These are phyloP conservation scores for Plasmodium gaboni DNA, from an alignment of 169 alveolate genomes.

Conservation along the genomic window DNA sequence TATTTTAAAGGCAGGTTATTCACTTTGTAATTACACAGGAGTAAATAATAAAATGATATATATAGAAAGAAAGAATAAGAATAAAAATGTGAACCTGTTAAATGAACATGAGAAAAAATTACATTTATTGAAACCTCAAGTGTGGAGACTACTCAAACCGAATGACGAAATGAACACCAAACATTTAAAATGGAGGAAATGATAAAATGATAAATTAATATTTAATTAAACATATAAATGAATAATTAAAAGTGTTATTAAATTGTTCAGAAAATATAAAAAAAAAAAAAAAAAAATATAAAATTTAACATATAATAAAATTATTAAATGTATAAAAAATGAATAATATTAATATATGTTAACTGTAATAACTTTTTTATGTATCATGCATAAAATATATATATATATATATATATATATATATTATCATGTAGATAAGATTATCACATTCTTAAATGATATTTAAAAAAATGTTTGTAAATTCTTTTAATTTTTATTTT, in stretches of 20 bases:
- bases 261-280: not conserved
- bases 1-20: constrained; percentile 75
- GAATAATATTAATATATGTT: not conserved
- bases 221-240: constrained; percentile 3
- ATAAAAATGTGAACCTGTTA: constrained; percentile 1
- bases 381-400: not conserved
- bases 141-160: constrained; percentile 89
- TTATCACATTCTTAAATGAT: not conserved
- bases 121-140: constrained; percentile 84
- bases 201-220: constrained; percentile 1
- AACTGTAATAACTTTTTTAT: too few species aligned
- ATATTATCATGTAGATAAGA: not conserved
- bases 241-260: not conserved
- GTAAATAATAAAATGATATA: constrained; percentile 27
- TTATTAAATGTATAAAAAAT: not conserved
- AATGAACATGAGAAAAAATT: constrained; percentile 60
- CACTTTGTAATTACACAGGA: constrained; percentile 65
- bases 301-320: not conserved
- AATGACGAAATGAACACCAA: constrained; percentile 88
- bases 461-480: not conserved
- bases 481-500: not conserved
- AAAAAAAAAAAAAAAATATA: not conserved
- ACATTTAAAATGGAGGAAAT: constrained; percentile 88
- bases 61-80: constrained; percentile 15
- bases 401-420: not conserved